Base-by-base conservation (phyloP, 2,329 filamentous ascomycete genomes). In the Botryotinia narcissicola region DNA sequence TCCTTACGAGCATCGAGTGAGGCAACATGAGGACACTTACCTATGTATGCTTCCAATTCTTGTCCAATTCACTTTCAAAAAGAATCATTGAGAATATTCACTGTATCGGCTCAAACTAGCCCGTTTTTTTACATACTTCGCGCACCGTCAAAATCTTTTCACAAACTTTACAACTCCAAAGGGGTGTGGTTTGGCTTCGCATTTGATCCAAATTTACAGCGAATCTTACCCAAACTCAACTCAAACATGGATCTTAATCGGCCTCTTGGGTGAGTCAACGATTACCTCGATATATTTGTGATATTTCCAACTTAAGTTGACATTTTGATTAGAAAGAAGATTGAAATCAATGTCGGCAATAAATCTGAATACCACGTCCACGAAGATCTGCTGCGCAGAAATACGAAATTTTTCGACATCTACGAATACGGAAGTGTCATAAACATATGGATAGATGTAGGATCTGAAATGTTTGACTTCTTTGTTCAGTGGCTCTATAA, bases 351-450 rank as follows among this genome's bases (percentile, higher is more conserved):
- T 35, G 12, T 35, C 42, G n/a, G 18, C 61, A 14, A 35, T 35
- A 35, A 5, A 1, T n/a, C 42, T 29, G 1, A n/a, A 18, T 64
- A 44, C 18, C 9, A 64, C 3, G 5, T 64, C 18, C 4, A 46
- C 9, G 62, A 32, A 12, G 20, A 25, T 4, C 12, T 46, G 3
- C 2, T 64, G 42, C 10, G 22, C 20, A 35, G 10, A 35, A 29
- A 35, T 4, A 35, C 60, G 29, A 3, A 61, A 18, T 70, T 35
- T 22, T 46, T 61, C 29, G 6, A n/a, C 1, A 44, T 29, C 20
- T 20, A 22, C 29, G 3, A 44, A 44, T 2, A 1, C 4, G 1
- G 6, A 54, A 7, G n/a, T 14, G 0, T 20, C 1, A 7, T 64
- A 1, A 1, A 22, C 20, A 46, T 46, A 37, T 37, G 35, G 35